Conservation (phyloP, 2,329 filamentous ascomycete species). For the Fusarium sp. region DNA sequence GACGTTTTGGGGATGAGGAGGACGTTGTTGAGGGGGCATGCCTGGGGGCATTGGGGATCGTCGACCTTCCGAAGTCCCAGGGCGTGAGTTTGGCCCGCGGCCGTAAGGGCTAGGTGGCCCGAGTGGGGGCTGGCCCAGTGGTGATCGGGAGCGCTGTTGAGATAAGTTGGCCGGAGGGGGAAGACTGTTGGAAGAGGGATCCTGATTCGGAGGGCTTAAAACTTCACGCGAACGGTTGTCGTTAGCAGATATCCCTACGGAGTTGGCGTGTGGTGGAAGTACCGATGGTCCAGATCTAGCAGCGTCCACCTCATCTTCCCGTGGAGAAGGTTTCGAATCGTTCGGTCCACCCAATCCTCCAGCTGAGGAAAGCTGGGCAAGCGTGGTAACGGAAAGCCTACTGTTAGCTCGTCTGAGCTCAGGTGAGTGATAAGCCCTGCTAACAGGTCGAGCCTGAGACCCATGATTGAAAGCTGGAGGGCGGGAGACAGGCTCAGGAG, state of each 20-base stretch:
- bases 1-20: constrained; percentile 49
- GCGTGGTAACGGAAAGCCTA: constrained; percentile 83
- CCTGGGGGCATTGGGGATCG: constrained; percentile 49
- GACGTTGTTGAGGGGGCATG: constrained; percentile 47
- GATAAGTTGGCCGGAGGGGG: constrained; percentile 58
- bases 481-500: constrained; percentile 80
- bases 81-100: constrained; percentile 50
- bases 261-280: constrained; percentile 63
- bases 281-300: constrained; percentile 60
- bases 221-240: constrained; percentile 65
- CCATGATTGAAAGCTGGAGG: constrained; percentile 85
- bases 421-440: constrained; percentile 77
- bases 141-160: constrained; percentile 59
- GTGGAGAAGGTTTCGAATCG: constrained; percentile 48
- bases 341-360: constrained; percentile 64
- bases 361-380: constrained; percentile 82
- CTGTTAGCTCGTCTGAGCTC: constrained; percentile 85
- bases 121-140: constrained; percentile 55
- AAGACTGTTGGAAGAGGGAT: constrained; percentile 53
- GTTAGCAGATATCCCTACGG: constrained; percentile 67
- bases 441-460: constrained; percentile 76
- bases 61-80: constrained; percentile 51
- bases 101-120: constrained; percentile 51
- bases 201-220: constrained; percentile 57
- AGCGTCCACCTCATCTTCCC: constrained; percentile 52